Conservation (phyloP, 768 basidiomycete genomes). For the Naganishia vaughanmartiniae region DNA sequence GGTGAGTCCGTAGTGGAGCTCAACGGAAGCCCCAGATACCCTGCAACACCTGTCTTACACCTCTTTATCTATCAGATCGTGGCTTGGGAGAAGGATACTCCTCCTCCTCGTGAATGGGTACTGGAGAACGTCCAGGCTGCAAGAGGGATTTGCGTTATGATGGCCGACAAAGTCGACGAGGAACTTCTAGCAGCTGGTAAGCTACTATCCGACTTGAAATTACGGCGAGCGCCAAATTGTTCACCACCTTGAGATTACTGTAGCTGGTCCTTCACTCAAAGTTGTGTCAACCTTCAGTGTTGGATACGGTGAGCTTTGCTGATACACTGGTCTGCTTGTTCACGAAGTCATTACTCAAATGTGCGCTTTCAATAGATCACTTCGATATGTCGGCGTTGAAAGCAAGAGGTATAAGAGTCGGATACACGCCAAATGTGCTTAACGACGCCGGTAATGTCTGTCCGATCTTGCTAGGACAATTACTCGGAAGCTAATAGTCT, state of each 20-base stretch:
- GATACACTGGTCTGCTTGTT: background rate
- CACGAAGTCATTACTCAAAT: background rate
- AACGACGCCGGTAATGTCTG: slow-evolving; percentile 71
- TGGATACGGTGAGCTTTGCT: slow-evolving; percentile 42
- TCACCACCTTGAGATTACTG: background rate
- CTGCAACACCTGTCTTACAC: background rate
- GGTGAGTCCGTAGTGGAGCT: too few relatives aligned
- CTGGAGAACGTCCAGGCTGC: slow-evolving; percentile 69
- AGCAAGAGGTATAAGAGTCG: slow-evolving; percentile 66
- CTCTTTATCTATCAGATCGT: slow-evolving; percentile 53
- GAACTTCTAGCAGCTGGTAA: slow-evolving; percentile 66
- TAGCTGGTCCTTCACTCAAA: slow-evolving; percentile 70
- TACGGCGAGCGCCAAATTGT: too few relatives aligned
- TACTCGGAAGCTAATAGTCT: background rate
- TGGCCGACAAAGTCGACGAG: slow-evolving; percentile 70
- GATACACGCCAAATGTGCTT: slow-evolving; percentile 90
- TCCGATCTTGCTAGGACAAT: background rate
- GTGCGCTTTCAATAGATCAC: slow-evolving; percentile 64
- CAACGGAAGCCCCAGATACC: too few relatives aligned
- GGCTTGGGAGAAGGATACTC: slow-evolving; percentile 58
- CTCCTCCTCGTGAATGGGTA: slow-evolving; percentile 68
- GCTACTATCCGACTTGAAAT: slow-evolving; percentile 7
- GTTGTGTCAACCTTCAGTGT: slow-evolving; percentile 80
- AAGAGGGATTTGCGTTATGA: slow-evolving; percentile 61
- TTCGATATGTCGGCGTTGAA: slow-evolving; percentile 64